Percentiles rank a stretch among this genome's conserved stretches.
phyloP scores from a whole-genome alignment of 164 flowering plant genomes.

The Protea cynaroides region DNA sequence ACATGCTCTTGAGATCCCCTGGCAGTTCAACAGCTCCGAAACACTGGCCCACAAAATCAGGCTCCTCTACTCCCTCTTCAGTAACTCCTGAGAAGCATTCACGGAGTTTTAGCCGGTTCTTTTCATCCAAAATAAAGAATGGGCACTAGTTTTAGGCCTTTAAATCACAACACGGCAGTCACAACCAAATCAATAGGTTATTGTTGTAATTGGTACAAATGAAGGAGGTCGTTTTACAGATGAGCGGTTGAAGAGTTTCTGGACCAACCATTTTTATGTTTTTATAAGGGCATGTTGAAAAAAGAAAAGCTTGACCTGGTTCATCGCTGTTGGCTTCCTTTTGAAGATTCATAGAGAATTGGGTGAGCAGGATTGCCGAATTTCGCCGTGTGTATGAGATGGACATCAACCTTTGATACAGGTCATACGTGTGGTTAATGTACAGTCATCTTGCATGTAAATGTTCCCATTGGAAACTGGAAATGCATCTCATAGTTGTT shows the following conservation, averaged over 20 bases:
- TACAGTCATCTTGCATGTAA: too few species aligned
- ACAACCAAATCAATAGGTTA: background rate
- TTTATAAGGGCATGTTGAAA: too few species aligned
- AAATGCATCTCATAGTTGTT: too few species aligned
- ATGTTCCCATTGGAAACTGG: too few species aligned
- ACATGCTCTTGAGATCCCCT: conserved; percentile 41
- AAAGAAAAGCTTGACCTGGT: too few species aligned
- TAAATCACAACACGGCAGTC: background rate
- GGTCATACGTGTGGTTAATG: too few species aligned
- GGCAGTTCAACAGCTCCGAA: conserved; percentile 36
- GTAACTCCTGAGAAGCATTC: conserved; percentile 73
- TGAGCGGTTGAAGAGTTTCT: background rate
- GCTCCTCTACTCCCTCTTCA: conserved; percentile 52
- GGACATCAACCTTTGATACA: too few species aligned
- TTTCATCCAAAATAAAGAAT: conserved; percentile 63
- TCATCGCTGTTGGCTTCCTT: too few species aligned
- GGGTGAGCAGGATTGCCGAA: too few species aligned
- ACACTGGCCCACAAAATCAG: conserved; percentile 51
- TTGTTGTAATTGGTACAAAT: background rate
- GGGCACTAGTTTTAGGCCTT: conserved; percentile 20
- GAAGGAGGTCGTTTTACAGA: conserved; percentile 8
- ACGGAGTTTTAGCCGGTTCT: conserved; percentile 84
- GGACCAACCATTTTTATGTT: background rate
- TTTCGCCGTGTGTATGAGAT: too few species aligned
- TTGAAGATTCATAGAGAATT: too few species aligned